Evolutionary conservation across 2,329 filamentous ascomycete genomes (phyloP), one percentile per base, ranked within the genome.

Genomic region (Neoascochyta sp.): DNA sequence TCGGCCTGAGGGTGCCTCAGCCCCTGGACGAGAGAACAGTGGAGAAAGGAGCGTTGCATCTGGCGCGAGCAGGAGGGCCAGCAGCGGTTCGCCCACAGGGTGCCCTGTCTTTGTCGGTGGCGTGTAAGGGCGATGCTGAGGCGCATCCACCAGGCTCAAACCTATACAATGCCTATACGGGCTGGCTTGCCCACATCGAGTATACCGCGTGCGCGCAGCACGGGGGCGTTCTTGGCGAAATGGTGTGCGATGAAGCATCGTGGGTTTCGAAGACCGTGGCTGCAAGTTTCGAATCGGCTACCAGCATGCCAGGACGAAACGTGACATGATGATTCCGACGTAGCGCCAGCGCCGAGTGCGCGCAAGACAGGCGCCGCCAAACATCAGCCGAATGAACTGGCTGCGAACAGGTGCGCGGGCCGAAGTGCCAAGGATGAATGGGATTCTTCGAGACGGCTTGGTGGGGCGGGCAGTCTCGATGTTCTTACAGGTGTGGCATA

Each of bases 201-300:
- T n/a, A n/a, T n/a, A n/a, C n/a, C n/a, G n/a, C n/a, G n/a, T n/a
- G n/a, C n/a, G n/a, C n/a, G n/a, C n/a, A n/a, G n/a, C n/a, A n/a
- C n/a, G n/a, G n/a, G n/a, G n/a, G n/a, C n/a, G n/a, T n/a, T n/a
- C n/a, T n/a, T n/a, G n/a, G n/a, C n/a, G 30, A 27, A 21, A 4
- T 27, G 29, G 10, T 26, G 22, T 19, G 21, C 21, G 27, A 22
- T 23, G 35, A 36, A 32, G 36, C 36, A 15, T 9, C 27, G 7
- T 16, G 28, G 19, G 49, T 52, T 50, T 50, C 43, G 38, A 36
- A 24, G 26, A 26, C 29, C 25, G 34, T 27, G 36, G 35, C 26
- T 36, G 39, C 39, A 42, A 37, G 48, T 52, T 52, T 52, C 49
- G 49, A 50, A 52, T 27, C 24, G 42, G 37, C 28, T 27, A 11